These are phyloP conservation scores for Xeromyces bisporus DNA, from an alignment of 495 filamentous ascomycete species.

Conservation along the genomic window DNA sequence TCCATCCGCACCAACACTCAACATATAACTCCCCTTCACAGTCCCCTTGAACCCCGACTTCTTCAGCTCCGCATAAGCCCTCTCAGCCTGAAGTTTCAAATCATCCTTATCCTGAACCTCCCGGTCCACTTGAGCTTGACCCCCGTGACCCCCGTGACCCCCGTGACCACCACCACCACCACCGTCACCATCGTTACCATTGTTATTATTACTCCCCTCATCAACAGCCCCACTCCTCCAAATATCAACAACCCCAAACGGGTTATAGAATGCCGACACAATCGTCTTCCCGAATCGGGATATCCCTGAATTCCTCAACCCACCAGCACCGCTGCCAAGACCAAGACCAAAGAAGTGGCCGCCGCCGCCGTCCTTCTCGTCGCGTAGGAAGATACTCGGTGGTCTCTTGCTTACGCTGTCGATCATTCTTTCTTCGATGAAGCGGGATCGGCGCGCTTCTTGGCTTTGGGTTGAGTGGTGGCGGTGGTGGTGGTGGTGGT, in stretches of 20 bases:
- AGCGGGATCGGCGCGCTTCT: constrained; percentile 38
- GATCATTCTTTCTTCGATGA: constrained; percentile 63
- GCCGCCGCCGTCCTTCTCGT: constrained; percentile 20
- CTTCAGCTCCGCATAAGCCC: constrained; percentile 46
- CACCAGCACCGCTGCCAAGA: constrained; percentile 4
- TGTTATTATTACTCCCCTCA: not conserved
- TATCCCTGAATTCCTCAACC: constrained; percentile 28
- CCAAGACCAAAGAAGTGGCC: no score
- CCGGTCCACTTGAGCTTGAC: no score
- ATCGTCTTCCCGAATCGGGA: constrained; percentile 44
- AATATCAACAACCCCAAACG: constrained; percentile 20
- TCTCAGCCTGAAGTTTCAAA: constrained; percentile 32
- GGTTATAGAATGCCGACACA: constrained; percentile 37
- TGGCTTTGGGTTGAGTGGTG: no score
- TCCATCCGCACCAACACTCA: constrained; percentile 3
- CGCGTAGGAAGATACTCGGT: constrained; percentile 42
- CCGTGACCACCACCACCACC: no score
- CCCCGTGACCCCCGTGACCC: no score
- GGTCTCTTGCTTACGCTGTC: constrained; percentile 54
- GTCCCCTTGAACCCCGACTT: constrained; percentile 37
- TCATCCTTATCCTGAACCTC: constrained; percentile 22
- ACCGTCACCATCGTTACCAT: not conserved
- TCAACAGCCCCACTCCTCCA: constrained; percentile 23
- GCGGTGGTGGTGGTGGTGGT: no score
- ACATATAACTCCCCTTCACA: constrained; percentile 20